These are phyloP conservation scores for Zymoseptoria crescenta DNA, from an alignment of 2,329 filamentous ascomycete genomes.

Conservation along the genomic window DNA sequence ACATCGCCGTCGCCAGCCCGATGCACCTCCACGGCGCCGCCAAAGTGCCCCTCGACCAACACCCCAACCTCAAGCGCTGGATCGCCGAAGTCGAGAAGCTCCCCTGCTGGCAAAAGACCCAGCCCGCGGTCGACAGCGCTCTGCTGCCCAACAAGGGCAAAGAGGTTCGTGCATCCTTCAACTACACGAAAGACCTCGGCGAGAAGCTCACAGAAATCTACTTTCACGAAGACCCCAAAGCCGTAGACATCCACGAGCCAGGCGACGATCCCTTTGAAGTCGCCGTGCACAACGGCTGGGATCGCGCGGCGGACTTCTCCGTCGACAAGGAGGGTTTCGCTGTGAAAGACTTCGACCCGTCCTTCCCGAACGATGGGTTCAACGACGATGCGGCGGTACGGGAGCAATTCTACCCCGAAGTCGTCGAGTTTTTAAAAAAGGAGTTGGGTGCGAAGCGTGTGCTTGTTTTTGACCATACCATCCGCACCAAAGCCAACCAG, in stretches of 20 bases:
- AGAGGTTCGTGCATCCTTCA: constrained; percentile 37
- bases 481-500: constrained; percentile 34
- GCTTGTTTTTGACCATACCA: constrained; percentile 46
- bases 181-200: constrained; percentile 40
- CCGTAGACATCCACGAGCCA: constrained; percentile 36
- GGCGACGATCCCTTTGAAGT: constrained; percentile 34
- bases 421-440: constrained; percentile 40
- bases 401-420: constrained; percentile 39
- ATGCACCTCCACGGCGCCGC: constrained; percentile 34
- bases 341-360: constrained; percentile 34
- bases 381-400: constrained; percentile 35
- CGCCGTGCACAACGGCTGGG: constrained; percentile 37
- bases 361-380: constrained; percentile 27
- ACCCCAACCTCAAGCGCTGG: constrained; percentile 34
- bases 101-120: constrained; percentile 34
- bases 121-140: constrained; percentile 33
- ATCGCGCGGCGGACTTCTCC: constrained; percentile 36
- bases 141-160: constrained; percentile 26
- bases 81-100: constrained; percentile 33
- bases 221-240: constrained; percentile 32
- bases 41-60: constrained; percentile 33
- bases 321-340: constrained; percentile 42
- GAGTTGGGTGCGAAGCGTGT: constrained; percentile 38
- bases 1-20: constrained; percentile 35
- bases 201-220: constrained; percentile 35